Percentiles rank a stretch among this genome's conserved stretches.
These are phyloP conservation scores for Blastobotrys raffinosifermentans DNA, from an alignment of 1,139 yeast species.

Conservation along the genomic window DNA sequence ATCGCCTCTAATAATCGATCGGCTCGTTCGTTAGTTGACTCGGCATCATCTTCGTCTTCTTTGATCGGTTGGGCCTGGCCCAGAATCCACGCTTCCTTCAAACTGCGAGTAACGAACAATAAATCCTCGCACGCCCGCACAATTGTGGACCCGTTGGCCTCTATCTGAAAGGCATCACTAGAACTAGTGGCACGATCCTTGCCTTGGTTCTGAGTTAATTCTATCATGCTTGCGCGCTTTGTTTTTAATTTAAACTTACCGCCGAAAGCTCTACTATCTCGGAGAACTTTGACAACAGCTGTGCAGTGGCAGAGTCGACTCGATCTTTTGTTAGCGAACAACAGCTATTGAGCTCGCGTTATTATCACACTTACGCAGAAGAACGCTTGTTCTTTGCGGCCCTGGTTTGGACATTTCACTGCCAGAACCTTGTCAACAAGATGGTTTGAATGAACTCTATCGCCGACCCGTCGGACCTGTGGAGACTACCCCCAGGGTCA, in stretches of 20 bases:
- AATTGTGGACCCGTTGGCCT: conserved; percentile 31
- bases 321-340: conserved; percentile 19
- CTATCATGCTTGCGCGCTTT: not conserved
- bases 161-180: conserved; percentile 31
- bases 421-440: too few species aligned
- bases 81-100: conserved; percentile 39
- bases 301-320: conserved; percentile 33
- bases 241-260: conserved; percentile 14
- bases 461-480: too few species aligned
- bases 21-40: conserved; percentile 14
- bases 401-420: conserved; percentile 14
- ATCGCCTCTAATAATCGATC: conserved; percentile 24
- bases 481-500: too few species aligned
- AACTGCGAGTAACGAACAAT: conserved; percentile 34
- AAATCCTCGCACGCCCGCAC: conserved; percentile 38
- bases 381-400: conserved; percentile 24
- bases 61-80: conserved; percentile 34
- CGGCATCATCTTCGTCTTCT: conserved; percentile 15
- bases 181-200: conserved; percentile 30
- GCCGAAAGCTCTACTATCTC: conserved; percentile 27
- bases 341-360: not conserved
- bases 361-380: conserved; percentile 18
- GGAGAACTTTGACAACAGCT: conserved; percentile 24
- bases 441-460: too few species aligned
- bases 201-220: conserved; percentile 26